Percentiles rank a stretch among this genome's conserved stretches.
phyloP scores from a whole-genome alignment of 1,284 basidiomycete species.

The Tilletiopsis washingtonensis region DNA sequence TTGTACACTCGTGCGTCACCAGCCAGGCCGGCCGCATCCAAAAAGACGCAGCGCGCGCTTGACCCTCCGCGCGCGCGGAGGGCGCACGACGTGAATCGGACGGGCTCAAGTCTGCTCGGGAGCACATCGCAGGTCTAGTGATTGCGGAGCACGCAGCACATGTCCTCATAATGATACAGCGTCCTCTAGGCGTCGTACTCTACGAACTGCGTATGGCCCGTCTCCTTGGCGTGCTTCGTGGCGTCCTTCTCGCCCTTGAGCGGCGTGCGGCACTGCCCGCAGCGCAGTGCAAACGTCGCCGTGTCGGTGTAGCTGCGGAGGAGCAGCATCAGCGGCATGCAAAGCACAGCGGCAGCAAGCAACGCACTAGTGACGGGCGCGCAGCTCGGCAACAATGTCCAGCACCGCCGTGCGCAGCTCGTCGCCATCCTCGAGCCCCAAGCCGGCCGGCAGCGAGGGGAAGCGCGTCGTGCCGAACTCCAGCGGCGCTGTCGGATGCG shows the following conservation, averaged over 20 bases:
- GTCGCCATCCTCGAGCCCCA: slow-evolving; percentile 9
- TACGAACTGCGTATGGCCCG: slow-evolving; percentile 30
- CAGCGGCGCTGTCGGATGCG: background rate
- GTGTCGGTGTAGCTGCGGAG: slow-evolving; percentile 22
- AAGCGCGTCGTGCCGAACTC: slow-evolving; percentile 17
- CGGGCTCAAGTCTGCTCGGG: too few relatives aligned
- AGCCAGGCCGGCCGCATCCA: too few relatives aligned
- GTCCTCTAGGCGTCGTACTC: too few relatives aligned
- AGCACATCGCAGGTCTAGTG: too few relatives aligned
- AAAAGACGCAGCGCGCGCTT: too few relatives aligned
- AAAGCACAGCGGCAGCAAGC: too few relatives aligned
- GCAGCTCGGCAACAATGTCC: slow-evolving; percentile 14
- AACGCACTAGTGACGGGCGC: slow-evolving; percentile 12
- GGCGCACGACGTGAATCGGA: too few relatives aligned
- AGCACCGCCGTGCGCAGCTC: slow-evolving; percentile 16
- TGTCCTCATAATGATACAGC: too few relatives aligned
- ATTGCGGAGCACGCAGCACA: too few relatives aligned
- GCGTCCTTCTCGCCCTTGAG: slow-evolving; percentile 28
- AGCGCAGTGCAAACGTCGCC: slow-evolving; percentile 20
- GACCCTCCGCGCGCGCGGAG: too few relatives aligned
- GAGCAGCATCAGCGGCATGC: background rate
- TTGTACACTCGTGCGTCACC: too few relatives aligned
- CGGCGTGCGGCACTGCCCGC: slow-evolving; percentile 16
- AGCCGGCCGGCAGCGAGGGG: slow-evolving; percentile 10
- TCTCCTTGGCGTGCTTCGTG: slow-evolving; percentile 22